Base-by-base conservation (phyloP, 2,329 filamentous ascomycete species). In the Neofusicoccum kwambonambiense region DNA sequence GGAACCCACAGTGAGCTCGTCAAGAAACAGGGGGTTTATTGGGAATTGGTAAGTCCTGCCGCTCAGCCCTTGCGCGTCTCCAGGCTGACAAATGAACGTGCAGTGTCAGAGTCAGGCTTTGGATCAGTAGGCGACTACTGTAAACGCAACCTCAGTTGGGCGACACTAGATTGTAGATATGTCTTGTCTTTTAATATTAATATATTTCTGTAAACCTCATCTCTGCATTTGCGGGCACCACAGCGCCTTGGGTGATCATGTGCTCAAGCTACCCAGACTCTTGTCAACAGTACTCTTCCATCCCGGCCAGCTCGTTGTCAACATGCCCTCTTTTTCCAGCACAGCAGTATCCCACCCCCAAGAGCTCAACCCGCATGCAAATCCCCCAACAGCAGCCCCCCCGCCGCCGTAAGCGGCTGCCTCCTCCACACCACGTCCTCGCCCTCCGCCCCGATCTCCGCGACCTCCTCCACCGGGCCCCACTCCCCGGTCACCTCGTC, bases 1-100 rank as follows among this genome's bases (percentile, higher is more conserved):
- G 94, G 94, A 4, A 92, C 88, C 6, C 94, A 98, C 91, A 84
- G 83, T 0, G 80, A 83, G 61, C 66, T 82, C 35, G 72, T 82
- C 58, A 71, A 69, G 7, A 73, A 69, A 65, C 73, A 70, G 61
- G 79, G 79, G 0, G 73, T 79, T 42, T 82, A 82, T 67, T 76
- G 69, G 65, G 75, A 77, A 62, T 51, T 78, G 58, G 60, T 54
- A 44, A 22, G 52, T 42, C 0, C 3, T 22, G n/a, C 8, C 4
- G 5, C 34, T 41, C 31, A 9, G 8, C 12, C 17, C 19, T 8
- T 27, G 8, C 17, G 3, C 15, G n/a, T 27, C 11, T 13, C 12
- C 2, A 8, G 3, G 9, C 47, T 50, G 4, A 50, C 22, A 34
- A 34, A 22, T 12, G 11, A 31, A 56, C 2, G 5, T 42, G 2